Evolutionary conservation across 345 rosid genomes (phyloP).

Genomic region (Crucihimalaya himalaica): DNA sequence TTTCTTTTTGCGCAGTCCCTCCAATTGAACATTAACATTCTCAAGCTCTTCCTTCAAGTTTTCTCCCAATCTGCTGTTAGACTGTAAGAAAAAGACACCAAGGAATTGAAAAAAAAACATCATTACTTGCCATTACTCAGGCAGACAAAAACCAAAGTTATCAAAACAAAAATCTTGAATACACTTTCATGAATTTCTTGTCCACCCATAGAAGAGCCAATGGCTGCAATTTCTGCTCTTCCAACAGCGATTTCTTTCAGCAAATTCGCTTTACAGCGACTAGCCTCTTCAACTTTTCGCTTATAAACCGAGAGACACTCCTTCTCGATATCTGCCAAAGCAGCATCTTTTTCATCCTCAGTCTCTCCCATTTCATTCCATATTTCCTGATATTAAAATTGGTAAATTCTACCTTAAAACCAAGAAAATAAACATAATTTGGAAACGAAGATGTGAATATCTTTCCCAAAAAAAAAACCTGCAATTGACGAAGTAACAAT

Average conservation of each 20-base stretch:
- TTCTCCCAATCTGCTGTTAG: constrained; percentile 42
- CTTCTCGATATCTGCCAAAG: constrained; percentile 55
- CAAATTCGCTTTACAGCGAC: constrained; percentile 45
- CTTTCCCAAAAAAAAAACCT: constrained; percentile 43
- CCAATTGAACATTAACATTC: constrained; percentile 46
- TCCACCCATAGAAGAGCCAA: constrained; percentile 56
- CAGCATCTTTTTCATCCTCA: constrained; percentile 50
- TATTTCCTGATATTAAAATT: constrained; percentile 44
- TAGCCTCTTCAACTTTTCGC: constrained; percentile 56
- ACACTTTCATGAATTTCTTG: constrained; percentile 44
- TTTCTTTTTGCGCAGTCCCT: constrained; percentile 50
- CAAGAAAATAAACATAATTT: neutral
- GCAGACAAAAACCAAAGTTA: neutral
- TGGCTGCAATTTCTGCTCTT: constrained; percentile 53
- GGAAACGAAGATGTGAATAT: neutral
- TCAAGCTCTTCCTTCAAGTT: constrained; percentile 54
- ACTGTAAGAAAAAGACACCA: constrained; percentile 33
- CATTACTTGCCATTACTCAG: neutral
- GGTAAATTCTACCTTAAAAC: neutral
- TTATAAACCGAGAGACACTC: constrained; percentile 56
- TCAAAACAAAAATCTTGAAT: neutral
- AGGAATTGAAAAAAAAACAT: neutral
- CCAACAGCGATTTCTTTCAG: constrained; percentile 47
- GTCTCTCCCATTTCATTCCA: constrained; percentile 70
- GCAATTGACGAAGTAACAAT: constrained; percentile 52